Conservation (phyloP, 2,329 filamentous ascomycete genomes). For the Hansfordia pulvinata region DNA sequence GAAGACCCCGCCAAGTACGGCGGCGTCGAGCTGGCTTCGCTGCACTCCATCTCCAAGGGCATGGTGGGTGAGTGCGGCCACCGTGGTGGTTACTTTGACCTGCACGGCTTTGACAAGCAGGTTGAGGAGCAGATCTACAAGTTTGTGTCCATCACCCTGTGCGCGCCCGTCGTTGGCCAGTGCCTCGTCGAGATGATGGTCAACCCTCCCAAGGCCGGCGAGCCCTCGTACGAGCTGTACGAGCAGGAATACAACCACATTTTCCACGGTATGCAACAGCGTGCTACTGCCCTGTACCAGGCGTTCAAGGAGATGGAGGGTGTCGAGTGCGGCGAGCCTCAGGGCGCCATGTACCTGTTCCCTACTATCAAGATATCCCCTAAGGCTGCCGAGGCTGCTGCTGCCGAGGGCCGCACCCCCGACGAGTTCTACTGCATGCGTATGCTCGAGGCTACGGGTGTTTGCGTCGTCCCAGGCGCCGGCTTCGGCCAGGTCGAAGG, state of each 20-base stretch:
- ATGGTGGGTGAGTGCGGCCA: slow-evolving; percentile 99
- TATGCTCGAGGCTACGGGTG: slow-evolving; percentile 83
- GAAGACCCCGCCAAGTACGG: slow-evolving; percentile 66
- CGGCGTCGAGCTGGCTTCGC: slow-evolving; percentile 72
- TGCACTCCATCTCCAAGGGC: slow-evolving; percentile 92
- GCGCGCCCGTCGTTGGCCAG: slow-evolving; percentile 88
- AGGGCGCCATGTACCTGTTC: slow-evolving; percentile 98
- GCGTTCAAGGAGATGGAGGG: slow-evolving; percentile 94
- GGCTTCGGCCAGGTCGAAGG: slow-evolving; percentile 92
- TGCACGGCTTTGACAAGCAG: slow-evolving; percentile 72
- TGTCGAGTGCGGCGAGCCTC: slow-evolving; percentile 76
- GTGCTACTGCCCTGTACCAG: slow-evolving; percentile 75
- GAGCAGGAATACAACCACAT: slow-evolving; percentile 74
- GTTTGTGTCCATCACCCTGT: slow-evolving; percentile 94
- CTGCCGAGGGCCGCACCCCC: slow-evolving; percentile 55
- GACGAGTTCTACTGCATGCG: slow-evolving; percentile 94
- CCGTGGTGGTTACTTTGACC: slow-evolving; percentile 94
- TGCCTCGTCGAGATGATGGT: slow-evolving; percentile 97
- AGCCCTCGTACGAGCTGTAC: slow-evolving; percentile 77
- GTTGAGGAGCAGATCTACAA: slow-evolving; percentile 96
- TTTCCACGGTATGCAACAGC: slow-evolving; percentile 61
- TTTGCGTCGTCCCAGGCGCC: slow-evolving; percentile 84
- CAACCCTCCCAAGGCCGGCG: slow-evolving; percentile 75
- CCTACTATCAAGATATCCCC: slow-evolving; percentile 72
- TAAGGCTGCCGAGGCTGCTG: slow-evolving; percentile 66